Conservation (phyloP, 2,329 filamentous ascomycete genomes). For the Trichoderma asperellum region DNA sequence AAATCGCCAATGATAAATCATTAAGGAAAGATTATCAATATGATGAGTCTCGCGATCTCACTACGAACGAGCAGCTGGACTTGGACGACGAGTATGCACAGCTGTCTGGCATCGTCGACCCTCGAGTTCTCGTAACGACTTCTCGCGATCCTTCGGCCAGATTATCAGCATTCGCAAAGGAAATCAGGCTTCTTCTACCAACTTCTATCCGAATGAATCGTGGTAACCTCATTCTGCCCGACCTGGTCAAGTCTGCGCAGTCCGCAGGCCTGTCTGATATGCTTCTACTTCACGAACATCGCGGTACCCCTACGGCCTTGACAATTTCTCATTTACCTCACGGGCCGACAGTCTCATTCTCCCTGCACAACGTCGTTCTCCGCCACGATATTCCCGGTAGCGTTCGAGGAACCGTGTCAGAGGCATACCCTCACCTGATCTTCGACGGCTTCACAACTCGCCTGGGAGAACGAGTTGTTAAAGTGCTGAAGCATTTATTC, state of each 20-base stretch:
- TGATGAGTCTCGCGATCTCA: slow-evolving; percentile 79
- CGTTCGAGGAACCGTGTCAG: slow-evolving; percentile 83
- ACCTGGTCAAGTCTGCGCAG: slow-evolving; percentile 81
- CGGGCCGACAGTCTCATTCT: slow-evolving; percentile 79
- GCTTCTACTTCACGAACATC: slow-evolving; percentile 86
- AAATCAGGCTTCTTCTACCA: slow-evolving; percentile 80
- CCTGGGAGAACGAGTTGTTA: slow-evolving; percentile 80
- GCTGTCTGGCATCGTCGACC: slow-evolving; percentile 88
- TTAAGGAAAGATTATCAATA: slow-evolving; percentile 90
- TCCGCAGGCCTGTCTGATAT: slow-evolving; percentile 82
- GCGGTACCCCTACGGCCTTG: slow-evolving; percentile 87
- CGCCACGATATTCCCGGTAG: slow-evolving; percentile 91
- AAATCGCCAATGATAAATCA: slow-evolving; percentile 82
- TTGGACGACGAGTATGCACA: slow-evolving; percentile 89
- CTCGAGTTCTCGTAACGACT: slow-evolving; percentile 86
- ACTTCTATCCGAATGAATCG: slow-evolving; percentile 88
- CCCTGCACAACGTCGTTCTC: slow-evolving; percentile 88
- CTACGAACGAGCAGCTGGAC: slow-evolving; percentile 69
- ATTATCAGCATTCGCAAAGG: slow-evolving; percentile 88
- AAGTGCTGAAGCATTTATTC: slow-evolving; percentile 92
- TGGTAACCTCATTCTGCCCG: slow-evolving; percentile 85
- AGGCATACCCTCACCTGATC: slow-evolving; percentile 91
- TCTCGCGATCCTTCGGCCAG: slow-evolving; percentile 84
- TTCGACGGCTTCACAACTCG: slow-evolving; percentile 90
- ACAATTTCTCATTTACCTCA: slow-evolving; percentile 87